Conservation (phyloP, 192 early-diverging fungal genomes). For the Coemansia sp. region DNA sequence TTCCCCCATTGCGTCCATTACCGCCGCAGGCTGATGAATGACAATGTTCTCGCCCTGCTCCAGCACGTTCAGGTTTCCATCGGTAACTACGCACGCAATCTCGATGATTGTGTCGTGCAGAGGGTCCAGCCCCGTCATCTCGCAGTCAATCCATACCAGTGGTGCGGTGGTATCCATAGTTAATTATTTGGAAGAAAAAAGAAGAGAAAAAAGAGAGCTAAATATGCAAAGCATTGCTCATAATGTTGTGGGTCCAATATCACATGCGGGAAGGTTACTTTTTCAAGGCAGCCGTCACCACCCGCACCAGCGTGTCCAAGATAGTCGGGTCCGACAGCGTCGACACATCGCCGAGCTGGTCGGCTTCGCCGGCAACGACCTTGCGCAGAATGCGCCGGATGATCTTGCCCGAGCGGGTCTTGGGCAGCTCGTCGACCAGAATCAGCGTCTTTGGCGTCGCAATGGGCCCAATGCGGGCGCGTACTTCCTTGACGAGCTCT, state of each 20-base stretch:
- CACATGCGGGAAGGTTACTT: conserved; percentile 16
- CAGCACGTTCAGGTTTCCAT: conserved; percentile 79
- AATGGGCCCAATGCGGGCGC: conserved; percentile 89
- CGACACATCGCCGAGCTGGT: conserved; percentile 82
- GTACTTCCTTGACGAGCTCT: conserved; percentile 73
- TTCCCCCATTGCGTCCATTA: conserved; percentile 86
- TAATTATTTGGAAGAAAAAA: not conserved
- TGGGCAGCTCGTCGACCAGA: conserved; percentile 84
- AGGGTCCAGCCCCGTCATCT: conserved; percentile 55
- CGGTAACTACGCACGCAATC: conserved; percentile 86
- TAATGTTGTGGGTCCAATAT: not conserved
- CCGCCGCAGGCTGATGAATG: conserved; percentile 66
- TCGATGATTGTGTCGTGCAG: conserved; percentile 81
- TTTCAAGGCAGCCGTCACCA: conserved; percentile 28
- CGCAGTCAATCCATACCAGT: conserved; percentile 54
- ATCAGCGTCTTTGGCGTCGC: conserved; percentile 87
- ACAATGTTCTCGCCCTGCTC: conserved; percentile 73
- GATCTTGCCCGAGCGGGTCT: conserved; percentile 95
- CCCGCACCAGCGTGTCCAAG: conserved; percentile 55
- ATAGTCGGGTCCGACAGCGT: conserved; percentile 82
- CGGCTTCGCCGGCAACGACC: conserved; percentile 80
- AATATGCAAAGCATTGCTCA: not conserved
- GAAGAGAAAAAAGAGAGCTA: not conserved
- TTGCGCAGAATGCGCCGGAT: conserved; percentile 94
- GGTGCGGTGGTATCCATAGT: conserved; percentile 18